phyloP scores from a whole-genome alignment of 805 yeast species.

The Metschnikowia santaceciliae region DNA sequence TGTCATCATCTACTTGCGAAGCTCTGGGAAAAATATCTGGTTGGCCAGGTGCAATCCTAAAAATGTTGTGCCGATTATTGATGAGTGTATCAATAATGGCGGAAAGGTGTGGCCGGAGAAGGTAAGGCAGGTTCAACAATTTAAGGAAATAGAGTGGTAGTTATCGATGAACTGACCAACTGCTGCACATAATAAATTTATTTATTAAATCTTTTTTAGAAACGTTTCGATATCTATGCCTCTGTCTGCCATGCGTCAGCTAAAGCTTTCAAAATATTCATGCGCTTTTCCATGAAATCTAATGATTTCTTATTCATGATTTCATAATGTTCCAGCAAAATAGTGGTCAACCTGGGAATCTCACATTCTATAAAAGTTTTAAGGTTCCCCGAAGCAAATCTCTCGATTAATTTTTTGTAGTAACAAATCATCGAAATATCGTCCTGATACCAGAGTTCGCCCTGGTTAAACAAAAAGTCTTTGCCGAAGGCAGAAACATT shows the following conservation, averaged over 20 bases:
- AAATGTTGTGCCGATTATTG: conserved; percentile 68
- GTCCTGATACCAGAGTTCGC: conserved; percentile 14
- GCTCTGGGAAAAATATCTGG: conserved; percentile 77
- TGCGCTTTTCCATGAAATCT: conserved; percentile 50
- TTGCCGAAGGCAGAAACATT: conserved; percentile 9
- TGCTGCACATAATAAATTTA: background rate
- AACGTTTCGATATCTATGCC: background rate
- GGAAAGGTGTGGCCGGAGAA: conserved; percentile 69
- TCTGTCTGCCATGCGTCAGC: conserved; percentile 1
- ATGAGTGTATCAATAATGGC: conserved; percentile 67
- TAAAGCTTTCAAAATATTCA: conserved; percentile 42
- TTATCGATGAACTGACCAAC: background rate
- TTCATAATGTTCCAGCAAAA: conserved; percentile 34
- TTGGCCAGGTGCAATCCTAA: conserved; percentile 79
- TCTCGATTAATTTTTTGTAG: conserved; percentile 46
- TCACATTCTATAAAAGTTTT: conserved; percentile 30
- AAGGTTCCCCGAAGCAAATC: conserved; percentile 41
- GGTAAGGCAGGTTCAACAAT: conserved; percentile 58
- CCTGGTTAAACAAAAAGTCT: conserved; percentile 12
- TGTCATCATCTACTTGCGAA: conserved; percentile 65
- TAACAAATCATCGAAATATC: conserved; percentile 33
- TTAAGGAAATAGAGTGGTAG: conserved; percentile 51
- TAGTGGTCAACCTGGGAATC: conserved; percentile 37
- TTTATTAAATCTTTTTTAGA: background rate
- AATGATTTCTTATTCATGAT: conserved; percentile 37